phyloP scores from a whole-genome alignment of 2,329 filamentous ascomycete genomes.

The Pyrenophora seminiperda region DNA sequence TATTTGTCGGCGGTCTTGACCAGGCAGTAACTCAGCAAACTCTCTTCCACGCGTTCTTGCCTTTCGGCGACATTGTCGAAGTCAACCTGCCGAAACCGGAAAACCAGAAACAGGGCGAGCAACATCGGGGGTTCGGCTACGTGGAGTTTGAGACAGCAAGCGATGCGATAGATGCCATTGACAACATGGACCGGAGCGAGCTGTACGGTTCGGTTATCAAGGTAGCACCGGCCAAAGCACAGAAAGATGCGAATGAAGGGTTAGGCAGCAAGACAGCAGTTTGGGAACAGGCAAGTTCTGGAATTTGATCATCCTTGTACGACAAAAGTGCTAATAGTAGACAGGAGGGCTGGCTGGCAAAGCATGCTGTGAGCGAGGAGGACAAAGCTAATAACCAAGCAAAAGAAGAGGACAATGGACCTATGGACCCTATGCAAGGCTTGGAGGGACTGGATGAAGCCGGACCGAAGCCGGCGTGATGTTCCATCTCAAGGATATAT shows the following conservation, averaged over 20 bases:
- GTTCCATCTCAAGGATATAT: background rate
- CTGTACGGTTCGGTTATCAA: conserved; percentile 91
- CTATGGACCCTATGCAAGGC: conserved; percentile 92
- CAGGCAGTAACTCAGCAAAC: conserved; percentile 74
- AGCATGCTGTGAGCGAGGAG: conserved; percentile 83
- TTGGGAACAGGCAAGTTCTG: conserved; percentile 84
- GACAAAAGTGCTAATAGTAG: conserved; percentile 16
- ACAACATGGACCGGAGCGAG: conserved; percentile 98
- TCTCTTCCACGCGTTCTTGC: conserved; percentile 89
- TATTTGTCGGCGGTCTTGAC: conserved; percentile 90
- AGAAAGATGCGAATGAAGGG: conserved; percentile 85
- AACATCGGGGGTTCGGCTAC: conserved; percentile 93
- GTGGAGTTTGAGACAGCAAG: conserved; percentile 87
- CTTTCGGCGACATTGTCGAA: conserved; percentile 94
- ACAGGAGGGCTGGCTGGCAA: conserved; percentile 91
- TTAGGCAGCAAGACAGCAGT: conserved; percentile 91
- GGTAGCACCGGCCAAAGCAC: conserved; percentile 87
- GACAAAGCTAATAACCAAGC: conserved; percentile 67
- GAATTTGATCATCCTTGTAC: background rate
- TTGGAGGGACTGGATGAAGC: conserved; percentile 92
- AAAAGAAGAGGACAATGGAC: conserved; percentile 58
- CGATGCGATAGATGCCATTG: conserved; percentile 92
- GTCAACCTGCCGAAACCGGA: conserved; percentile 90
- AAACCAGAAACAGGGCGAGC: conserved; percentile 74
- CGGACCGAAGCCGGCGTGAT: conserved; percentile 77